phyloP scores from a whole-genome alignment of 2,329 filamentous ascomycete genomes.

The Colletotrichum lindemuthianum region DNA sequence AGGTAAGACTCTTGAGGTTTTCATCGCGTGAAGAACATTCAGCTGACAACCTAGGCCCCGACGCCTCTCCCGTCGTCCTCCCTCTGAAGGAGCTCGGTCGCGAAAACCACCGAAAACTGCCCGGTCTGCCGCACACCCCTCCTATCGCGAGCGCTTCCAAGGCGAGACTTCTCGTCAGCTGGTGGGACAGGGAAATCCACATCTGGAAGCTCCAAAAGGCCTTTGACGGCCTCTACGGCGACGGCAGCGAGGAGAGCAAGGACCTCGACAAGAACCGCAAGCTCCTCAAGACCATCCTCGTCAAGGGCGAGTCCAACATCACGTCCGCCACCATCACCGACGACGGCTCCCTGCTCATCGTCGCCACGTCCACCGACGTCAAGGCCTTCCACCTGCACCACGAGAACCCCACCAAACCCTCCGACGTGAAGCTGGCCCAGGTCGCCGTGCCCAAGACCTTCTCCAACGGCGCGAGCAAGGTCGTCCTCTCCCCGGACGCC shows the following conservation, averaged over 20 bases:
- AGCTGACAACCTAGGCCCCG: constrained; percentile 69
- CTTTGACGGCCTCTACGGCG: constrained; percentile 56
- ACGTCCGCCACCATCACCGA: constrained; percentile 77
- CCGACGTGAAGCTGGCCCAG: constrained; percentile 76
- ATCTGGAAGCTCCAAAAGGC: constrained; percentile 74
- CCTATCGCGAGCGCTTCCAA: constrained; percentile 77
- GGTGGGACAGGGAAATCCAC: constrained; percentile 90
- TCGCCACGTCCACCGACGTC: constrained; percentile 77
- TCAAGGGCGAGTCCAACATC: constrained; percentile 83
- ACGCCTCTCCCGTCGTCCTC: constrained; percentile 83
- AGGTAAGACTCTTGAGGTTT: constrained; percentile 64
- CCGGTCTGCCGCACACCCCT: constrained; percentile 83
- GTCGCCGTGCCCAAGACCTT: constrained; percentile 70
- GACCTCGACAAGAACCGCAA: constrained; percentile 66
- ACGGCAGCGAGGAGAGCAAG: constrained; percentile 50
- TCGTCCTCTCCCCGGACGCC: constrained; percentile 76
- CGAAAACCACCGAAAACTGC: constrained; percentile 85
- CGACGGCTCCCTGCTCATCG: constrained; percentile 78
- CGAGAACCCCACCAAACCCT: constrained; percentile 58
- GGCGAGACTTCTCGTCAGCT: constrained; percentile 83
- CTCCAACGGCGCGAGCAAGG: constrained; percentile 71
- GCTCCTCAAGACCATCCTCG: constrained; percentile 74
- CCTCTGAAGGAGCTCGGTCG: constrained; percentile 78
- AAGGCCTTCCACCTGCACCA: constrained; percentile 79
- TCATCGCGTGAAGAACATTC: not conserved